Base-by-base conservation (phyloP, 1,139 yeast species). In the Scheffersomyces titani region DNA sequence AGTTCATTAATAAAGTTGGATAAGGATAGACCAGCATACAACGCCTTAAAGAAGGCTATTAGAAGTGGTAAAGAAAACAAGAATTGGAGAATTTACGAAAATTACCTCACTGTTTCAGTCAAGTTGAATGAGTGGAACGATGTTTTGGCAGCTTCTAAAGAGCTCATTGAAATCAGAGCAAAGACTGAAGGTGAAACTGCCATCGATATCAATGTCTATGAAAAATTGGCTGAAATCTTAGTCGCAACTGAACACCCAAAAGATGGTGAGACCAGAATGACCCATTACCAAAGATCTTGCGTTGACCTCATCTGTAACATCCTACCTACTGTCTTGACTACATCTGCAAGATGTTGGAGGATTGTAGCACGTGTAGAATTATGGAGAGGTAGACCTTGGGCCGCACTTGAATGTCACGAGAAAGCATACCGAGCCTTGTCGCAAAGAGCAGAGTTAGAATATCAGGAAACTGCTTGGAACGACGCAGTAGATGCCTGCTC, bases 331-430 rank as follows among this genome's bases (percentile, higher is more conserved):
- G 85, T 90, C 13, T 86, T 91, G 55, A 88, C 89, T 16, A 78
- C 88, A 16, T 87, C 89, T 53, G 83, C 94, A 0, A 81, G 92
- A 66, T 78, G 91, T 55, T 94, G 98, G 97, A 84, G 92, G 68
- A 73, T 91, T 13, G 88, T 92, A 18, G 90, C 97, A 3, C 83
- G 85, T 63, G 97, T 92, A 11, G 93, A 92, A 66, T 69, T 90
- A 22, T 94, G 99, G 98, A 84, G 96, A 65, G 80, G 82, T 54
- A 84, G 83, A 63, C 97, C 97, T 19, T 92, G 98, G 97, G 83
- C 84, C 3, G 90, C 97, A 0, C 77, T 96, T 56, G 96, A 89
- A 46, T 87, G 92, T 64, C 88, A 89, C 62, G 98, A 92, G 66
- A 91, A 89, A 71, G 97, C 97, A 0, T 92, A 85, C 69, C 82